phyloP scores from a whole-genome alignment of 2,329 filamentous ascomycete genomes.

The Aspergillus pseudotamarii region DNA sequence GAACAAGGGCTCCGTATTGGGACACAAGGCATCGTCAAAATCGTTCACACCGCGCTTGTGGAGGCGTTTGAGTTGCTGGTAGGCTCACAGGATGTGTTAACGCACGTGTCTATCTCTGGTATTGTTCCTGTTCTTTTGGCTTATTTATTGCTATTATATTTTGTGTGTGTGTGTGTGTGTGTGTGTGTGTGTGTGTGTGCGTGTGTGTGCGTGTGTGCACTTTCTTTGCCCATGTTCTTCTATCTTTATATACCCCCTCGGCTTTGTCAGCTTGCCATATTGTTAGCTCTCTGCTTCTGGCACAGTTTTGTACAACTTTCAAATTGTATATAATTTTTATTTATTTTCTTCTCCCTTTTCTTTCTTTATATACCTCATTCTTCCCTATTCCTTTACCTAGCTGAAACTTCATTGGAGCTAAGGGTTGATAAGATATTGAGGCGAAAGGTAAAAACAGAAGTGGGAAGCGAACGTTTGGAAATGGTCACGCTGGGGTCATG shows the following conservation, averaged over 20 bases:
- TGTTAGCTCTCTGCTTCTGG: not conserved
- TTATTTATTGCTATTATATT: not conserved
- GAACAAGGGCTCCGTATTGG: not conserved
- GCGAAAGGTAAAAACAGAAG: not conserved
- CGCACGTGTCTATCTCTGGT: not conserved
- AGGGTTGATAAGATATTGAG: not conserved
- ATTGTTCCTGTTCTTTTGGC: not conserved
- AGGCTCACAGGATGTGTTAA: slow-evolving; percentile 5
- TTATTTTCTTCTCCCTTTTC: not conserved
- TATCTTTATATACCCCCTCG: slow-evolving; percentile 18
- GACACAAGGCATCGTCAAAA: slow-evolving; percentile 7
- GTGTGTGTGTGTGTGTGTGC: too few species aligned
- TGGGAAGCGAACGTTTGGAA: not conserved
- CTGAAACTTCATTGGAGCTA: not conserved
- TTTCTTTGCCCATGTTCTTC: slow-evolving; percentile 4
- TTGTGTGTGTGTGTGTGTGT: too few species aligned
- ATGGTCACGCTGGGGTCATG: not conserved
- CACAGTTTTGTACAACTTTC: not conserved
- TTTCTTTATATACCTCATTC: not conserved
- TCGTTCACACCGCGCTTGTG: slow-evolving; percentile 13
- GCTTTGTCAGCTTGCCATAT: not conserved
- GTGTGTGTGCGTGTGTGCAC: not conserved
- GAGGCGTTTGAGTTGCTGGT: slow-evolving; percentile 21
- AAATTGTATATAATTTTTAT: not conserved
- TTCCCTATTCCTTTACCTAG: not conserved